phyloP scores from a whole-genome alignment of 2,329 filamentous ascomycete genomes.

The Fusarium siculi region DNA sequence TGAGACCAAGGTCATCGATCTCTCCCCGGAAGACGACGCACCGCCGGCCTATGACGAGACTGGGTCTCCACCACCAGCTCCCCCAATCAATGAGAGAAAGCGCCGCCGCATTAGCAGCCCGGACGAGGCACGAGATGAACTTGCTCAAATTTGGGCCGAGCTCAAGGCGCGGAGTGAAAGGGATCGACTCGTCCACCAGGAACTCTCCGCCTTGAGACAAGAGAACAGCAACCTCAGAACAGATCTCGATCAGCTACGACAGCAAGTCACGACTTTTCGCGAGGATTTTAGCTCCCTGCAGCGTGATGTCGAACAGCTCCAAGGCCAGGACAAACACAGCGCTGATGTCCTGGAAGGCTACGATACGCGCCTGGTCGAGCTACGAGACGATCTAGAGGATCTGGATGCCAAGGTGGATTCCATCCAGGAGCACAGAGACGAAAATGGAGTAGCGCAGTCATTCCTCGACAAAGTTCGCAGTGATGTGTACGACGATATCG shows the following conservation, averaged over 20 bases:
- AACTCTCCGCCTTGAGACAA: background rate
- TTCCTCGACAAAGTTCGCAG: constrained; percentile 11
- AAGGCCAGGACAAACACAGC: constrained; percentile 5
- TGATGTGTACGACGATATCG: constrained; percentile 19
- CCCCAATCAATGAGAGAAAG: constrained; percentile 10
- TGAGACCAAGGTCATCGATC: constrained; percentile 7
- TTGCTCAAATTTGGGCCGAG: constrained; percentile 8
- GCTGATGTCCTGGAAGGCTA: constrained; percentile 12
- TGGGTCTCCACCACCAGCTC: constrained; percentile 2
- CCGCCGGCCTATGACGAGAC: constrained; percentile 12
- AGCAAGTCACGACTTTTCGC: constrained; percentile 1
- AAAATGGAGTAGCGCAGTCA: constrained; percentile 12
- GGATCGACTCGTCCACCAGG: constrained; percentile 5
- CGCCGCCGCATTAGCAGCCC: constrained; percentile 6
- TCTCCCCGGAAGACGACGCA: constrained; percentile 3
- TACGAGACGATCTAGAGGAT: constrained; percentile 14
- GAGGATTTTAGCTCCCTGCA: background rate
- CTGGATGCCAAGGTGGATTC: constrained; percentile 26
- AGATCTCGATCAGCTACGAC: background rate
- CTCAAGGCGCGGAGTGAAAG: constrained; percentile 8
- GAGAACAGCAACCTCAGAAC: background rate
- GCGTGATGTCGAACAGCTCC: constrained; percentile 9
- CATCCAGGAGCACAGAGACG: constrained; percentile 14
- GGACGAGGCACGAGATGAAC: background rate
- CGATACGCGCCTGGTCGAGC: constrained; percentile 14